Evolutionary conservation across 768 basidiomycete genomes (phyloP).

Genomic region (Tylopilus rubrobrunneus): DNA sequence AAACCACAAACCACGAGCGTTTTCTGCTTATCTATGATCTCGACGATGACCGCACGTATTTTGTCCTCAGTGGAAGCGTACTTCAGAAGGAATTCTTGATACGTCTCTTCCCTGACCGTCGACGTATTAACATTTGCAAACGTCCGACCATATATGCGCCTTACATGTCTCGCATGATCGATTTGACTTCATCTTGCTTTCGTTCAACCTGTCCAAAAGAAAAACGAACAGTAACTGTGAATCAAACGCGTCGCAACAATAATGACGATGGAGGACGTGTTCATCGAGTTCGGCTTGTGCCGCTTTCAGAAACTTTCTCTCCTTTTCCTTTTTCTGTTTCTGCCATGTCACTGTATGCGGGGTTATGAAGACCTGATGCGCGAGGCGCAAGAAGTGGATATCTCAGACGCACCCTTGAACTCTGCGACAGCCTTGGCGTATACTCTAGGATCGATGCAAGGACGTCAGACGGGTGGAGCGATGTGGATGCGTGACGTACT

Average conservation of each 20-base stretch:
- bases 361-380: neutral
- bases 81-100: conserved; percentile 25
- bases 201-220: conserved; percentile 16
- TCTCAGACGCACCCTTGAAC: conserved; percentile 25
- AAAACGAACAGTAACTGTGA: neutral
- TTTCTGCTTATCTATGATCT: conserved; percentile 22
- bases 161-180: conserved; percentile 25
- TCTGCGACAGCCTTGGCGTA: conserved; percentile 31
- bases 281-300: conserved; percentile 24
- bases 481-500: conserved; percentile 12
- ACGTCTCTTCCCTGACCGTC: conserved; percentile 19
- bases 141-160: conserved; percentile 9
- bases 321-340: conserved; percentile 27
- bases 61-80: conserved; percentile 25
- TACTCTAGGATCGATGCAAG: conserved; percentile 5
- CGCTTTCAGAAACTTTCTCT: conserved; percentile 19
- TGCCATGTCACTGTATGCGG: conserved; percentile 29
- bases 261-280: conserved; percentile 12
- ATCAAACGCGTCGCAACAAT: neutral
- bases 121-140: neutral
- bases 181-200: conserved; percentile 18
- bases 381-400: neutral
- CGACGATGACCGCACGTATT: conserved; percentile 24
- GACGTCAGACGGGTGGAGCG: neutral
- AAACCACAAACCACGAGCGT: conserved; percentile 22